A percentile compares a stretch with the other conserved stretches of the same genome.
phyloP scores from a whole-genome alignment of 805 yeast species.

The Ogataea glucozyma region DNA sequence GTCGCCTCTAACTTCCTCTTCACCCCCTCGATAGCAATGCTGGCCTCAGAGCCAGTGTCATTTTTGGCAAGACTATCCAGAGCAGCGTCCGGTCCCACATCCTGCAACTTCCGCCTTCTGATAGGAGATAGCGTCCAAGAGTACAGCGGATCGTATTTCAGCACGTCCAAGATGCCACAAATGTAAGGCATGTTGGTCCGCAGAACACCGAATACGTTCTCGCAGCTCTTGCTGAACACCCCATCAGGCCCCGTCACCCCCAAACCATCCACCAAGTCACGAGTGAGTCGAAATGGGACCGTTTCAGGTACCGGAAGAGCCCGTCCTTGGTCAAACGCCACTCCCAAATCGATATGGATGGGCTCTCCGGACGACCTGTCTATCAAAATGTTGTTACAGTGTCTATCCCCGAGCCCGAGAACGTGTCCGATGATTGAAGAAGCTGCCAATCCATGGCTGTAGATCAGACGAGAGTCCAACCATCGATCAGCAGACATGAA shows the following conservation, averaged over 20 bases:
- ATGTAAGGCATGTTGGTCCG: slow-evolving; percentile 68
- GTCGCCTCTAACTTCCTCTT: slow-evolving; percentile 63
- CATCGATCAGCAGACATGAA: slow-evolving; percentile 71
- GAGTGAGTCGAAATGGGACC: slow-evolving; percentile 88
- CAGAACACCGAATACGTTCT: slow-evolving; percentile 67
- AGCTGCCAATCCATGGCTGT: slow-evolving; percentile 78
- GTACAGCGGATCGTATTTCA: slow-evolving; percentile 90
- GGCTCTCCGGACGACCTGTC: slow-evolving; percentile 87
- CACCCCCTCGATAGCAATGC: slow-evolving; percentile 73
- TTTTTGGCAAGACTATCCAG: slow-evolving; percentile 24
- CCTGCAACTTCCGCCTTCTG: slow-evolving; percentile 55
- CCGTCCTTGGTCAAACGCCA: slow-evolving; percentile 94
- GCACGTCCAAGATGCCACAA: slow-evolving; percentile 77
- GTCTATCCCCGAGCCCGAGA: slow-evolving; percentile 93
- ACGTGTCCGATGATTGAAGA: slow-evolving; percentile 85
- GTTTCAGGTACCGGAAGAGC: slow-evolving; percentile 83
- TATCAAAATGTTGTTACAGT: slow-evolving; percentile 84
- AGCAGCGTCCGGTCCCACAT: slow-evolving; percentile 25
- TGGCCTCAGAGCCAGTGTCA: slow-evolving; percentile 65
- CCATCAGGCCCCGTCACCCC: slow-evolving; percentile 89
- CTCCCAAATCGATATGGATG: slow-evolving; percentile 93
- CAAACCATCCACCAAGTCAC: slow-evolving; percentile 90
- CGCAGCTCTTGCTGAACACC: slow-evolving; percentile 69
- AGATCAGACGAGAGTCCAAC: slow-evolving; percentile 64
- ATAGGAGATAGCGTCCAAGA: slow-evolving; percentile 88